Percentiles rank a stretch among this genome's conserved stretches.
phyloP scores from a whole-genome alignment of 2,329 filamentous ascomycete genomes.

The Microdochium trichocladiopsis region DNA sequence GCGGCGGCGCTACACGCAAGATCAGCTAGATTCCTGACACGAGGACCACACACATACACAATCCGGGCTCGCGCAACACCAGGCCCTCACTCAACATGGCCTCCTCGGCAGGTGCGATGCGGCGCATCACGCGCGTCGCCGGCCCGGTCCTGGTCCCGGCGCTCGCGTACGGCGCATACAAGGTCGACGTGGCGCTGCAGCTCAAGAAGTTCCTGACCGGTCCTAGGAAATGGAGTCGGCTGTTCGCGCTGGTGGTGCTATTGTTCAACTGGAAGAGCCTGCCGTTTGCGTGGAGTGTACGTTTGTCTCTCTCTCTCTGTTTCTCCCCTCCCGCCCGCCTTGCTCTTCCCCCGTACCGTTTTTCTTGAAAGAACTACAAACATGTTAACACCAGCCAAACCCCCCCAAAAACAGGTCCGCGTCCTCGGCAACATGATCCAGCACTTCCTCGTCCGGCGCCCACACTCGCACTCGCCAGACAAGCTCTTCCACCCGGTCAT shows the following conservation, averaged over 20 bases:
- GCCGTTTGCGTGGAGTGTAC: constrained; percentile 69
- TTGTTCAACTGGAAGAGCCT: constrained; percentile 66
- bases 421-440: constrained; percentile 49
- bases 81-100: constrained; percentile 14
- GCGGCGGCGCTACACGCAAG: constrained; percentile 2
- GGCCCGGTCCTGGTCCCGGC: constrained; percentile 34
- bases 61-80: too few relatives aligned
- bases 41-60: too few relatives aligned
- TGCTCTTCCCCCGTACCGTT: too few relatives aligned
- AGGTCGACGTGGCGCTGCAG: constrained; percentile 31
- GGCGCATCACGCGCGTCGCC: constrained; percentile 10
- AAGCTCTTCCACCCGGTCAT: constrained; percentile 69
- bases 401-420: constrained; percentile 36
- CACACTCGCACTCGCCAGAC: constrained; percentile 44
- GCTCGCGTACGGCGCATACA: constrained; percentile 38
- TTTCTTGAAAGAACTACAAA: too few relatives aligned
- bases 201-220: constrained; percentile 42
- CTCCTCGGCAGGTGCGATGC: constrained; percentile 13
- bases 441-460: constrained; percentile 43
- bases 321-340: too few relatives aligned
- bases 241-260: constrained; percentile 47
- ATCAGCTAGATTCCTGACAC: constrained; percentile 3
- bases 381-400: not conserved
- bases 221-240: constrained; percentile 44
- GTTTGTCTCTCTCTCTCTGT: too few relatives aligned